These are phyloP conservation scores for Bassia scoparia DNA, from an alignment of 148 eudicot species.

Conservation along the genomic window DNA sequence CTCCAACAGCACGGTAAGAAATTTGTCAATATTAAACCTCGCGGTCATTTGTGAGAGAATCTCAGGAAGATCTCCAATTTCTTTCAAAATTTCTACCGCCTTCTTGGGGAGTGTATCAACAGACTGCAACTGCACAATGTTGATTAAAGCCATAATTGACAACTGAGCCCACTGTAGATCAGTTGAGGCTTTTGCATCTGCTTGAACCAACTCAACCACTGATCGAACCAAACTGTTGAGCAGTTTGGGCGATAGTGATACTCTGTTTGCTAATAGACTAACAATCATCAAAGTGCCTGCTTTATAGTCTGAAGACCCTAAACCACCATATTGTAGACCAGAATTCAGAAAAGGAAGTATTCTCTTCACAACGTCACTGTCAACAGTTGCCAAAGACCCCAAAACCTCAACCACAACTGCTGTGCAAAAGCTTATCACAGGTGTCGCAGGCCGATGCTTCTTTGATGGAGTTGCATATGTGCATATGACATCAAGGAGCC, in stretches of 20 bases:
- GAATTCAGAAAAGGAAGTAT: conserved; percentile 65
- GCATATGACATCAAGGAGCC: conserved; percentile 71
- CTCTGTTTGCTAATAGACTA: conserved; percentile 64
- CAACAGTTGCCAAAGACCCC: conserved; percentile 49
- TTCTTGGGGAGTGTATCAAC: conserved; percentile 72
- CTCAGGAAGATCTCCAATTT: conserved; percentile 55
- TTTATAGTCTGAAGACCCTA: conserved; percentile 56
- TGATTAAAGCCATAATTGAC: conserved; percentile 68
- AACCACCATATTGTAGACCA: conserved; percentile 56
- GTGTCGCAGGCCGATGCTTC: conserved; percentile 60
- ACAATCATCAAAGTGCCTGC: conserved; percentile 84
- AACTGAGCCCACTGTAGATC: conserved; percentile 62
- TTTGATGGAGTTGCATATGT: conserved; percentile 55
- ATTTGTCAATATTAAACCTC: conserved; percentile 75
- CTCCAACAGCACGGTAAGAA: conserved; percentile 56
- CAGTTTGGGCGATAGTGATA: conserved; percentile 53
- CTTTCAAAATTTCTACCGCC: conserved; percentile 51
- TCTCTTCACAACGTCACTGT: conserved; percentile 61
- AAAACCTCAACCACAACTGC: conserved; percentile 76
- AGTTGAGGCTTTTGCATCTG: conserved; percentile 47
- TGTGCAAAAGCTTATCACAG: conserved; percentile 64
- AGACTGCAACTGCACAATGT: conserved; percentile 75
- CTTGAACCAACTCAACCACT: conserved; percentile 55
- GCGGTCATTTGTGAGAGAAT: conserved; percentile 54
- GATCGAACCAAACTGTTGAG: conserved; percentile 62